These are phyloP conservation scores for Chytriomyces sp. DNA, from an alignment of 192 early-diverging fungal genomes.

Conservation along the genomic window DNA sequence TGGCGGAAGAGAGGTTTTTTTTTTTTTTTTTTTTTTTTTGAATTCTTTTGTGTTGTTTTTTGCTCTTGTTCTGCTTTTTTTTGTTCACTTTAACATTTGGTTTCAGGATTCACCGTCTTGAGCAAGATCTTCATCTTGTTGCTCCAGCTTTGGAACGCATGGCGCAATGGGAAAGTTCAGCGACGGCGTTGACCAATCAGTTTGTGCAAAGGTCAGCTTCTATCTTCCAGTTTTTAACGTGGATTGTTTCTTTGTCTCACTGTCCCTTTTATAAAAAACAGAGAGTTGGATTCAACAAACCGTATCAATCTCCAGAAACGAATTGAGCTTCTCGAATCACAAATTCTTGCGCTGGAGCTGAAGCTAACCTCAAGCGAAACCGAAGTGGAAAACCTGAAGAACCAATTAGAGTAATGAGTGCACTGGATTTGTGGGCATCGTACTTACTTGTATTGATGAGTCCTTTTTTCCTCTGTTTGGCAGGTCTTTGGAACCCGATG, in stretches of 20 bases:
- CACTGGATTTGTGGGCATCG: too few species aligned
- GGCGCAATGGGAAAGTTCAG: constrained; percentile 2
- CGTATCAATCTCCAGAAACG: constrained; percentile 1
- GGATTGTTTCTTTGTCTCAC: background rate
- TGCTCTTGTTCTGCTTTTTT: background rate
- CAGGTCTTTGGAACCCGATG: background rate
- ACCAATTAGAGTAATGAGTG: background rate
- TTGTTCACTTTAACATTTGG: too few species aligned
- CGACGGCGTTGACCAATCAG: constrained; percentile 13
- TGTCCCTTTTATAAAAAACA: background rate
- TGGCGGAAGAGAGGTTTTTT: background rate
- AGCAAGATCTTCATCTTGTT: constrained; percentile 25
- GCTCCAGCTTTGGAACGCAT: constrained; percentile 24
- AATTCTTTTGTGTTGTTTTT: background rate
- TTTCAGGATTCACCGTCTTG: constrained; percentile 13
- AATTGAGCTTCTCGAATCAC: constrained; percentile 17
- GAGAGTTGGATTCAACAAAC: constrained; percentile 13
- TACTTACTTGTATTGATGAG: too few species aligned
- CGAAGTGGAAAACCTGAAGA: background rate
- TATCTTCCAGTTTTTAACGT: background rate
- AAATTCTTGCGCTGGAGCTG: constrained; percentile 11
- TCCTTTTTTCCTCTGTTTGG: background rate
- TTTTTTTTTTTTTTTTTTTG: background rate
- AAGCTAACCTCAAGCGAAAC: background rate
- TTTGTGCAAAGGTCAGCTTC: constrained; percentile 17